Conservation (phyloP, 169 alveolate genomes). For the Cryptosporidium tyzzeri region DNA sequence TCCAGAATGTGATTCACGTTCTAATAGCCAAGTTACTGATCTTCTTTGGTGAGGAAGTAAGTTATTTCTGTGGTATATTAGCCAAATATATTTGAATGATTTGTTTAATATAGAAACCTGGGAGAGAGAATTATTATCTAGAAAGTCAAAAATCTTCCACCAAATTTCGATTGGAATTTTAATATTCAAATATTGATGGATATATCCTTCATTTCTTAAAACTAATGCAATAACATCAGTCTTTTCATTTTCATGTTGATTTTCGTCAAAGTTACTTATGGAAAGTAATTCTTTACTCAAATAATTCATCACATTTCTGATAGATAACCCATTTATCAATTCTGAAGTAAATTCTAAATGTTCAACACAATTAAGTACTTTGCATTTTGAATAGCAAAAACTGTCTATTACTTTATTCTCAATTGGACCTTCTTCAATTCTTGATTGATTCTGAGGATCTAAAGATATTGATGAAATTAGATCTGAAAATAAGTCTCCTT, state of each 20-base stretch:
- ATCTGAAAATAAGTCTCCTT: background rate
- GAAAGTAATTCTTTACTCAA: constrained; percentile 15
- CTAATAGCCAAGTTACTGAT: constrained; percentile 47
- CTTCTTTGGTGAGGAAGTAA: constrained; percentile 67
- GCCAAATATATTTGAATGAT: constrained; percentile 10
- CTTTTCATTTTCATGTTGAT: background rate
- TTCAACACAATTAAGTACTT: constrained; percentile 33
- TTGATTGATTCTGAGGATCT: background rate
- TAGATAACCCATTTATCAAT: background rate
- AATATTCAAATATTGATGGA: background rate
- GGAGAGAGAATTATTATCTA: background rate
- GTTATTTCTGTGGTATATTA: constrained; percentile 23
- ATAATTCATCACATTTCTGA: constrained; percentile 20
- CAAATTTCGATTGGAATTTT: constrained; percentile 29
- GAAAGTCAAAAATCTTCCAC: constrained; percentile 35
- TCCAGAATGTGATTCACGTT: constrained; percentile 30
- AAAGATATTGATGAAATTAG: background rate
- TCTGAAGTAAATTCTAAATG: background rate
- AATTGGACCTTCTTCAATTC: background rate
- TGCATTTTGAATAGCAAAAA: constrained; percentile 13
- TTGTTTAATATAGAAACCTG: background rate
- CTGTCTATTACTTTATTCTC: background rate
- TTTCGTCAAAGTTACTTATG: background rate
- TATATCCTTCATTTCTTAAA: background rate
- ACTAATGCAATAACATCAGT: background rate